phyloP scores from a whole-genome alignment of 768 basidiomycete species.

The Tulasnella sp. region DNA sequence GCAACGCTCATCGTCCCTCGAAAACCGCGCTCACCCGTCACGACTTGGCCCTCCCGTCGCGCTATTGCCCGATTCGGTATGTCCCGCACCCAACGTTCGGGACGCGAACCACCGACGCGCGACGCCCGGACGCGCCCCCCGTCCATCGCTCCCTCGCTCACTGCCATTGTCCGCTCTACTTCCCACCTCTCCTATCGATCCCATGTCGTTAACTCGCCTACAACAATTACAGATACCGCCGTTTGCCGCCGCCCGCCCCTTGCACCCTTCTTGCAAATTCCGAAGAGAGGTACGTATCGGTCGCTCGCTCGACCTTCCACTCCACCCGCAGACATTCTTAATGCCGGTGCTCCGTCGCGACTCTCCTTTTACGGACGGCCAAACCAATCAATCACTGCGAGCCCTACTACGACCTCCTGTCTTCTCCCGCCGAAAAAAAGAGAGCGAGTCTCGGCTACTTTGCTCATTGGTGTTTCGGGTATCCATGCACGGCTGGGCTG shows the following conservation, averaged over 20 bases:
- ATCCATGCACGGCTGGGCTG: constrained; percentile 11
- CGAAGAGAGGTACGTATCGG: not conserved
- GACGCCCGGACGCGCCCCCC: not conserved
- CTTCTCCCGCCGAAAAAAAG: constrained; percentile 3
- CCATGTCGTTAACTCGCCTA: constrained; percentile 7
- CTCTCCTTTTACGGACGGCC: not conserved
- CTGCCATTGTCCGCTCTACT: constrained; percentile 17
- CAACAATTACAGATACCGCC: constrained; percentile 11
- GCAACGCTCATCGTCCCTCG: not conserved
- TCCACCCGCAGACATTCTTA: constrained; percentile 12
- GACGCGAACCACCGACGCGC: constrained; percentile 14
- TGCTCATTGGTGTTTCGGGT: constrained; percentile 21
- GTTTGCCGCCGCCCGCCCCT: constrained; percentile 9
- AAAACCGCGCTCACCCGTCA: not conserved
- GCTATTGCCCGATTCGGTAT: not conserved
- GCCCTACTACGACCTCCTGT: constrained; percentile 4
- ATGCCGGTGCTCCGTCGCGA: constrained; percentile 11
- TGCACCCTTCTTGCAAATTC: not conserved
- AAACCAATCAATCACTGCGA: constrained; percentile 11
- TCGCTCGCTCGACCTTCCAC: not conserved
- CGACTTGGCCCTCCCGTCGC: not conserved
- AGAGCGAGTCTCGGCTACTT: not conserved
- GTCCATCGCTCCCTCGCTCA: not conserved
- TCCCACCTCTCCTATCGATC: constrained; percentile 2
- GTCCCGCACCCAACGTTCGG: constrained; percentile 8